phyloP scores from a whole-genome alignment of 805 yeast genomes.

The Metschnikowia henanensis region DNA sequence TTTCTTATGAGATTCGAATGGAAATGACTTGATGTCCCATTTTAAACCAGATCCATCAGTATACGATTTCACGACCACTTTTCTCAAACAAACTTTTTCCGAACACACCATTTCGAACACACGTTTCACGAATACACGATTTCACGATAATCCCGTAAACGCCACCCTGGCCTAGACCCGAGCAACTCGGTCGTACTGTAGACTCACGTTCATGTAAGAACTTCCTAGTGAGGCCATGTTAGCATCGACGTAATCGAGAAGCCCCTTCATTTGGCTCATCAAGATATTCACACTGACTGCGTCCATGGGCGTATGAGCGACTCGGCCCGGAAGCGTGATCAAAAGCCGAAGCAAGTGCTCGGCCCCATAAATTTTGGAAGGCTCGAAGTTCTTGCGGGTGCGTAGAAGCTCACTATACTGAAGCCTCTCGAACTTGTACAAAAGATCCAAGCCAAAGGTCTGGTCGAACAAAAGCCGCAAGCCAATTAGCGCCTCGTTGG shows the following conservation, averaged over 20 bases:
- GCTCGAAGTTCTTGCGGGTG: conserved; percentile 25
- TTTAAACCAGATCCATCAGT: no score
- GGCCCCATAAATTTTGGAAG: conserved; percentile 55
- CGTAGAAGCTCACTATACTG: conserved; percentile 58
- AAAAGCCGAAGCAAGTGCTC: conserved; percentile 80
- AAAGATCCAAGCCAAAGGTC: conserved; percentile 62
- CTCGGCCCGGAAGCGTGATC: conserved; percentile 79
- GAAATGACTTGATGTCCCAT: no score
- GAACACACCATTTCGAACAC: no score
- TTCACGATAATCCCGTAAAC: background rate
- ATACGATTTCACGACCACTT: no score
- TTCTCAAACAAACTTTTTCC: no score
- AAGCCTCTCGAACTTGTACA: conserved; percentile 75
- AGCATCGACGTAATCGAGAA: conserved; percentile 52
- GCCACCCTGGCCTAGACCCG: background rate
- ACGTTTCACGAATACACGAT: conserved; percentile 8
- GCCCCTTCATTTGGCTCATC: conserved; percentile 51
- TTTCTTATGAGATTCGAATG: background rate
- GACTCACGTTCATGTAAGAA: conserved; percentile 38
- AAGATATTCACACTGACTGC: conserved; percentile 60
- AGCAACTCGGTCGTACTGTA: conserved; percentile 38
- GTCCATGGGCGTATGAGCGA: conserved; percentile 80
- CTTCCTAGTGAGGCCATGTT: conserved; percentile 37
- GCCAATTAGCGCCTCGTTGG: conserved; percentile 65
- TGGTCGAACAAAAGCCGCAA: conserved; percentile 72